These are phyloP conservation scores for Hyaloperonospora arabidopsidis DNA, from an alignment of 352 stramenopile genomes.

Conservation along the genomic window DNA sequence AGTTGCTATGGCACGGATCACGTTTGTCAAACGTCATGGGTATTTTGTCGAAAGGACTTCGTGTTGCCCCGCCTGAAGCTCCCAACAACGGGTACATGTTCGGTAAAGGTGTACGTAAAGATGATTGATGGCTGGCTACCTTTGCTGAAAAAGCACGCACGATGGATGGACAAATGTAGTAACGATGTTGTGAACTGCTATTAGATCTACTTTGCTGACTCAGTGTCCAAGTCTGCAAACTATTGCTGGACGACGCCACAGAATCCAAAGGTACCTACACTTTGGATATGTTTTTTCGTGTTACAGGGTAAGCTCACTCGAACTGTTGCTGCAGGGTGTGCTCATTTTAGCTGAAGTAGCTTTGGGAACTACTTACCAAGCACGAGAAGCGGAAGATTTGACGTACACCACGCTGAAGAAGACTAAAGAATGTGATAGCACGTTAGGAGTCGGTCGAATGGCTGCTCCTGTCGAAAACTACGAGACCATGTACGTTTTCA, in stretches of 20 bases:
- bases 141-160: not conserved
- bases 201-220: slow-evolving; percentile 84
- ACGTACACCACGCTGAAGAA: slow-evolving; percentile 38
- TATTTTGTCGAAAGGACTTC: slow-evolving; percentile 39
- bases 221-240: slow-evolving; percentile 68
- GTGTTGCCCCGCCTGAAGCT: slow-evolving; percentile 72
- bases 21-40: slow-evolving; percentile 1
- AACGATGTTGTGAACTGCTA: slow-evolving; percentile 1
- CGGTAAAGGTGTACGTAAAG: slow-evolving; percentile 68
- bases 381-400: slow-evolving; percentile 46
- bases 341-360: slow-evolving; percentile 62
- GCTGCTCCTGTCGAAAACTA: slow-evolving; percentile 34
- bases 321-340: slow-evolving; percentile 28
- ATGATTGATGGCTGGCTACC: not conserved
- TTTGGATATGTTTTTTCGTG: not conserved
- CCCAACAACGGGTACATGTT: slow-evolving; percentile 78
- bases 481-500: slow-evolving; percentile 33
- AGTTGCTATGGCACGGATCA: slow-evolving; percentile 1
- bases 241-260: slow-evolving; percentile 74
- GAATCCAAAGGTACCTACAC: slow-evolving; percentile 33
- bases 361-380: slow-evolving; percentile 38
- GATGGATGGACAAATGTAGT: not conserved
- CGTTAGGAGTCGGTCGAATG: slow-evolving; percentile 51
- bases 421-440: slow-evolving; percentile 37
- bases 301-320: not conserved